Percentiles rank a stretch among this genome's conserved stretches.
These are phyloP conservation scores for Salix arbutifolia DNA, from an alignment of 345 rosid species.

Conservation along the genomic window DNA sequence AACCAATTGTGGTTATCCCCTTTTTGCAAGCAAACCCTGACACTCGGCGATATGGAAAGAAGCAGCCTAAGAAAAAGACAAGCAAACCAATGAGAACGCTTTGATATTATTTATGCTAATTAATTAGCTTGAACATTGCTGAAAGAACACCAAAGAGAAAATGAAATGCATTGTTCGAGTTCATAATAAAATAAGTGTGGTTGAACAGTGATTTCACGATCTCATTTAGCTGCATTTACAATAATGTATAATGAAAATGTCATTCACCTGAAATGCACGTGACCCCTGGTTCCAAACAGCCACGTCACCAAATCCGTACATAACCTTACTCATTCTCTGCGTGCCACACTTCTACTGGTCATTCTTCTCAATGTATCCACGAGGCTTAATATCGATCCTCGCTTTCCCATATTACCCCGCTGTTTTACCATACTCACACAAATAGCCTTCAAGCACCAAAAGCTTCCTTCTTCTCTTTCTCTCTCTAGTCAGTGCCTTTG, in stretches of 20 bases:
- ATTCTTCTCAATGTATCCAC: neutral
- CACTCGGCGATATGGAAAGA: too few relatives aligned
- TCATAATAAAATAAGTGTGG: too few relatives aligned
- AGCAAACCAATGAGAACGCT: too few relatives aligned
- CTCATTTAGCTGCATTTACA: too few relatives aligned
- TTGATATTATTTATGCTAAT: too few relatives aligned
- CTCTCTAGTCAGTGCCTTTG: slow-evolving; percentile 30
- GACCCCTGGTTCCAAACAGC: slow-evolving; percentile 8
- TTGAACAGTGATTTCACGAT: too few relatives aligned
- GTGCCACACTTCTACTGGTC: slow-evolving; percentile 36
- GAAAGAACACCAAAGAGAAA: too few relatives aligned
- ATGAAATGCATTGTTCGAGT: too few relatives aligned
- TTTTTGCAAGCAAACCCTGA: too few relatives aligned
- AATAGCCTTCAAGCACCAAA: slow-evolving; percentile 29
- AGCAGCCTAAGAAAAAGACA: too few relatives aligned
- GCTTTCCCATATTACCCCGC: slow-evolving; percentile 12
- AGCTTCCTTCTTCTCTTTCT: slow-evolving; percentile 6
- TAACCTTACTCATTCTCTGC: neutral
- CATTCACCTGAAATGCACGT: slow-evolving; percentile 20
- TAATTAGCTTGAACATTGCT: too few relatives aligned
- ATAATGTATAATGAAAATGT: neutral
- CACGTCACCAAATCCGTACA: slow-evolving; percentile 16
- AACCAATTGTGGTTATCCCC: too few relatives aligned
- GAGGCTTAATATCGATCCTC: neutral
- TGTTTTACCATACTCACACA: slow-evolving; percentile 11